Evolutionary conservation across 306 rosid genomes (phyloP).

Genomic region (Senna tora): DNA sequence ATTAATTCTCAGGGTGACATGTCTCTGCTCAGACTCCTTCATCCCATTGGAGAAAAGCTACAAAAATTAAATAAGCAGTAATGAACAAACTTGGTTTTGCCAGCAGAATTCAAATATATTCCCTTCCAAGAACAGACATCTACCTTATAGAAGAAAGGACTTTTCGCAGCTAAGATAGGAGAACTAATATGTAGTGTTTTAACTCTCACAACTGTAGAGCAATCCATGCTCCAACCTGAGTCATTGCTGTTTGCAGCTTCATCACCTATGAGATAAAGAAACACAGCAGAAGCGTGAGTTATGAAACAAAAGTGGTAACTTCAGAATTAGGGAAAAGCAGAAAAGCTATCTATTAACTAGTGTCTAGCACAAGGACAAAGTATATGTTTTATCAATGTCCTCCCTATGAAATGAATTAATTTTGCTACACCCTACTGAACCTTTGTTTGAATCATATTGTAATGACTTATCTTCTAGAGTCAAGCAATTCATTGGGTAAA

Average conservation of each 20-base stretch:
- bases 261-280: constrained; percentile 61
- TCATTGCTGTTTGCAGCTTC: constrained; percentile 67
- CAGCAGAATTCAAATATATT: constrained; percentile 12
- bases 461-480: neutral
- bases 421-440: neutral
- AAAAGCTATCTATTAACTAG: constrained; percentile 3
- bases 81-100: constrained; percentile 23
- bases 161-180: constrained; percentile 94
- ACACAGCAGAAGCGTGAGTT: neutral
- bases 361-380: constrained; percentile 24
- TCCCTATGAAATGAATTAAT: neutral
- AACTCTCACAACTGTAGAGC: constrained; percentile 72
- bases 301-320: neutral
- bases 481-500: constrained; percentile 4
- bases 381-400: neutral
- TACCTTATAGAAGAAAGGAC: constrained; percentile 97
- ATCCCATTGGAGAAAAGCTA: constrained; percentile 97
- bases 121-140: neutral
- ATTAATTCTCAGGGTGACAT: constrained; percentile 73
- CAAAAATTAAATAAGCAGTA: constrained; percentile 18
- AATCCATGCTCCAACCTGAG: constrained; percentile 75
- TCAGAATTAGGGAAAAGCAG: constrained; percentile 7
- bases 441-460: neutral
- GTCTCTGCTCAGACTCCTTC: constrained; percentile 95
- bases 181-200: constrained; percentile 86